Conservation (phyloP, 1,139 yeast genomes). For the Taiozyma sp. region DNA sequence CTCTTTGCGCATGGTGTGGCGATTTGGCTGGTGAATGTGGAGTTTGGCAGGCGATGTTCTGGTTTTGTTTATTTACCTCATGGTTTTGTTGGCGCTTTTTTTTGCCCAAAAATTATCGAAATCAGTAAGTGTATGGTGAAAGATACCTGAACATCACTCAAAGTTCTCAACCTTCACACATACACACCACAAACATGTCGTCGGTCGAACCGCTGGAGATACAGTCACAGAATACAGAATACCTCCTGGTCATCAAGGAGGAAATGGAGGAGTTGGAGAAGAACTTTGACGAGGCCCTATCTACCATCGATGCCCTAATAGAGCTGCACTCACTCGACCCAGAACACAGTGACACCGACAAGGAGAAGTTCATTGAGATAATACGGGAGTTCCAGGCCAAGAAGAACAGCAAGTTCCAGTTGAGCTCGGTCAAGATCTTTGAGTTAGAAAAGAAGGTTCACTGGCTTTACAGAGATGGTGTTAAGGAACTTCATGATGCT, state of each 20-base stretch:
- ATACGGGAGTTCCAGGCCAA: conserved; percentile 1
- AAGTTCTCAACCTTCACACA: too few relatives aligned
- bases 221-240: conserved; percentile 3
- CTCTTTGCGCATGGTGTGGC: background rate
- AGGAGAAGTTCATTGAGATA: conserved; percentile 2
- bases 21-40: background rate
- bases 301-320: conserved; percentile 11
- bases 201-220: conserved; percentile 2
- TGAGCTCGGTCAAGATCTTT: conserved; percentile 7
- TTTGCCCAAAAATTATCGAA: conserved; percentile 1
- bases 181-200: background rate
- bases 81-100: background rate
- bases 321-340: conserved; percentile 13
- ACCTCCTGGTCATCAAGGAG: conserved; percentile 6
- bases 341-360: conserved; percentile 4
- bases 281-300: conserved; percentile 7
- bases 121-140: background rate
- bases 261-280: conserved; percentile 13
- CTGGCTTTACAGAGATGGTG: conserved; percentile 3
- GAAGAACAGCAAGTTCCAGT: background rate
- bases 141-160: too few relatives aligned
- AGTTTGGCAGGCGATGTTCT: too few relatives aligned
- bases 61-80: background rate
- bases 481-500: conserved; percentile 5
- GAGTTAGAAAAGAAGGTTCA: conserved; percentile 16